Base-by-base conservation (phyloP, 1,139 yeast genomes). In the Pichia terricola region DNA sequence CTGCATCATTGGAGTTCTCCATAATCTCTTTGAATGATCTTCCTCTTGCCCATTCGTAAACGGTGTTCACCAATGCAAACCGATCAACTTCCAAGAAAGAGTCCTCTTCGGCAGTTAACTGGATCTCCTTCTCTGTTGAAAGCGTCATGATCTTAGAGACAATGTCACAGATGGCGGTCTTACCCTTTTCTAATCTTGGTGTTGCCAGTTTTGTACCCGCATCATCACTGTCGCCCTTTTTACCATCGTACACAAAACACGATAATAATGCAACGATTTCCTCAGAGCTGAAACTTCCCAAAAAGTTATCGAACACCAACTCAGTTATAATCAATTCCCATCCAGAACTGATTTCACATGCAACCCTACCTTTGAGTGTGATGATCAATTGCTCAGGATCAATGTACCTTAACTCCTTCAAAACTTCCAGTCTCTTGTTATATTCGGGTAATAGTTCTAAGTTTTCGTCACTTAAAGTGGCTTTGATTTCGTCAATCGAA, bases 11-110 rank as follows among this genome's bases (percentile, higher is more conserved):
- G 5, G 59, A 55, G 52, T 87, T 73, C 49, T 78, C 81, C 82
- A 89, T 91, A 53, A 91, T 91, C 47, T 86, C 94, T 52, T 83
- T 83, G 66, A 91, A 91, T 1, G 94, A 74, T 72, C 88, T 73
- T 2, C 98, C 99, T 53, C 94, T 73, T 1, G 97, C 96, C 99
- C 99, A 91, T 64, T 91, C 97, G 61, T 91, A 91, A 4, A 91
- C 95, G 10, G 88, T 96, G 61, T 88, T 91, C 63, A 86, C 84
- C 57, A 91, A 70, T 0, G 94, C 95, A 64, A 91, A 91, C 53
- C 98, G 69, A 55, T 87, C 81, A 53, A 83, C 74, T 49, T 87
- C 94, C 50, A 81, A 65, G 55, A 88, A 89, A 50, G 83, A 87
- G 43, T 82, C 83, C 57, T 91, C 98, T 46, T 89, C 96, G 22